Evolutionary conservation across 2,329 filamentous ascomycete genomes (phyloP).

Genomic region (Aspergillus niger): DNA sequence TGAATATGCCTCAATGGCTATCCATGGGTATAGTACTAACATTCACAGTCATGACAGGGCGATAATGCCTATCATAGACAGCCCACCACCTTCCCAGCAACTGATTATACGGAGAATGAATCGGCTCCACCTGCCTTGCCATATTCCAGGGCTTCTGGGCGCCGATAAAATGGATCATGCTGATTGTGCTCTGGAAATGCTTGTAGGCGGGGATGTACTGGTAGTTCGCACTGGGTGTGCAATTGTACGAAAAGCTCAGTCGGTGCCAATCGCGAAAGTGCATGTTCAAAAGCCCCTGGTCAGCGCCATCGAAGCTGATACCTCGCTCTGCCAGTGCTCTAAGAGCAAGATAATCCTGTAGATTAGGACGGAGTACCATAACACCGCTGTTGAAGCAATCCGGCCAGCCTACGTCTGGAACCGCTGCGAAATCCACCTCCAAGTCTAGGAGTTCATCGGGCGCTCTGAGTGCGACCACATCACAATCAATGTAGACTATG

Average conservation of each 20-base stretch:
- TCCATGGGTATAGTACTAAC: background rate
- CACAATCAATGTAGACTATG: constrained; percentile 93
- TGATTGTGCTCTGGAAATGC: constrained; percentile 88
- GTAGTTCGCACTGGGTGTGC: constrained; percentile 93
- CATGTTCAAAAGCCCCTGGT: constrained; percentile 94
- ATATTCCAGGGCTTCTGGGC: constrained; percentile 83
- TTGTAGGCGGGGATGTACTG: constrained; percentile 95
- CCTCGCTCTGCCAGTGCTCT: constrained; percentile 80
- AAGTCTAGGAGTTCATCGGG: constrained; percentile 88
- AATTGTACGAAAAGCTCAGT: constrained; percentile 94
- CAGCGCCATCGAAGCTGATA: constrained; percentile 94
- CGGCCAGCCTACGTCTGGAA: constrained; percentile 96
- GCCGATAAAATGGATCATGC: constrained; percentile 92
- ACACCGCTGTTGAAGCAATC: constrained; percentile 98
- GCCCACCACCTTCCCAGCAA: constrained; percentile 91
- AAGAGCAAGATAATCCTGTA: constrained; percentile 85
- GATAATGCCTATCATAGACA: constrained; percentile 86
- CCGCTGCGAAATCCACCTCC: constrained; percentile 65
- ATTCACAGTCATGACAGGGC: constrained; percentile 35
- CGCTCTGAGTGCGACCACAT: constrained; percentile 85
- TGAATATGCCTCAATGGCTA: background rate
- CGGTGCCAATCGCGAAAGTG: constrained; percentile 86
- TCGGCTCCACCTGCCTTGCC: constrained; percentile 43
- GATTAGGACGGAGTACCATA: constrained; percentile 84
- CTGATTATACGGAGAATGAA: constrained; percentile 67